Conservation (phyloP, 176 grass and related monocot genomes). For the Aechmea fasciata region DNA sequence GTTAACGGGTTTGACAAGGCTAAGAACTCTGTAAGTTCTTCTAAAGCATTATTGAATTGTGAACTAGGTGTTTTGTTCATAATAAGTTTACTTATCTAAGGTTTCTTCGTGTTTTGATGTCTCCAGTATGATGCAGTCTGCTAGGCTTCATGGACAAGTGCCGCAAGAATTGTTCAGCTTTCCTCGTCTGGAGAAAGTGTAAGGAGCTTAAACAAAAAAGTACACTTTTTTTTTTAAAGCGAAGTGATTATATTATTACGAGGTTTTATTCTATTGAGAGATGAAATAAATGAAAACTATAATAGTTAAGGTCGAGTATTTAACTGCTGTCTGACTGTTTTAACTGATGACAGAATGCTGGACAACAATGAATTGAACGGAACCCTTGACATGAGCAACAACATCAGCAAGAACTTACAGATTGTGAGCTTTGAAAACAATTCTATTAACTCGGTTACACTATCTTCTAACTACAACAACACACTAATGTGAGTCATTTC, state of each 20-base stretch:
- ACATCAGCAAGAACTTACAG: slow-evolving; percentile 17
- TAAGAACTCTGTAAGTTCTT: slow-evolving; percentile 50
- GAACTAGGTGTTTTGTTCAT: too few relatives aligned
- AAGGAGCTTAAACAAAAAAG: slow-evolving; percentile 19
- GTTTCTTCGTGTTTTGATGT: too few relatives aligned
- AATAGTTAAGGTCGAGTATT: neutral
- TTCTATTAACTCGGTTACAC: slow-evolving; percentile 26
- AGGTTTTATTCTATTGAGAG: too few relatives aligned
- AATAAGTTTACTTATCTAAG: too few relatives aligned
- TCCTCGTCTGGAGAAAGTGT: slow-evolving; percentile 41
- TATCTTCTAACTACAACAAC: slow-evolving; percentile 21
- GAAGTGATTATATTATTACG: too few relatives aligned
- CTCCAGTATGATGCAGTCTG: slow-evolving; percentile 52
- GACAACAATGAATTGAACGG: slow-evolving; percentile 56
- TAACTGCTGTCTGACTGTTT: slow-evolving; percentile 17
- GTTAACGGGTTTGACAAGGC: slow-evolving; percentile 22
- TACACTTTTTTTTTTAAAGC: neutral
- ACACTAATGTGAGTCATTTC: slow-evolving; percentile 29
- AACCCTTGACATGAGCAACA: slow-evolving; percentile 59
- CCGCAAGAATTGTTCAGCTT: slow-evolving; percentile 52
- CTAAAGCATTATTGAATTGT: too few relatives aligned
- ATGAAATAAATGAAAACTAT: neutral
- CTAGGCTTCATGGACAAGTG: slow-evolving; percentile 40
- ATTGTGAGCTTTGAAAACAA: slow-evolving; percentile 50
- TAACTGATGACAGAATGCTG: slow-evolving; percentile 40